phyloP scores from a whole-genome alignment of 345 rosid species.

The Eucalyptus pumila region DNA sequence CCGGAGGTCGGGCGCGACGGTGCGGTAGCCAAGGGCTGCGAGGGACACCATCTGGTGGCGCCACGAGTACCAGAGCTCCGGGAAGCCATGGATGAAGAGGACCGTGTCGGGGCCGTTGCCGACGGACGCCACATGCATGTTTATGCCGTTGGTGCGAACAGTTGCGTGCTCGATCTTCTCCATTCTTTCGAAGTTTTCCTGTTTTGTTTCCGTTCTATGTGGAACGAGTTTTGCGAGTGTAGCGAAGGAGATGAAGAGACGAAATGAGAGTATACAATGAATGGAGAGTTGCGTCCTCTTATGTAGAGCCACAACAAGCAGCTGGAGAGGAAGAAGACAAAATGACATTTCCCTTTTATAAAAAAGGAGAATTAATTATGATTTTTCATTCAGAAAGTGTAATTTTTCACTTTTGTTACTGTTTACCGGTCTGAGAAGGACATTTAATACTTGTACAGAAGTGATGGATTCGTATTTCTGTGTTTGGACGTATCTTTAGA shows the following conservation, averaged over 20 bases:
- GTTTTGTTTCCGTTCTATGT: background rate
- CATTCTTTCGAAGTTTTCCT: background rate
- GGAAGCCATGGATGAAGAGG: background rate
- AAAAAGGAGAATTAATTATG: too few species aligned
- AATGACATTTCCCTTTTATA: background rate
- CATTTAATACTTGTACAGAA: background rate
- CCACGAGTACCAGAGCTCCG: conserved; percentile 40
- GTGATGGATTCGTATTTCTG: background rate
- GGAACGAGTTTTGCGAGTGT: background rate
- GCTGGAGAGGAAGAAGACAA: background rate
- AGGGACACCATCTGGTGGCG: conserved; percentile 62
- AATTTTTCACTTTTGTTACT: too few species aligned
- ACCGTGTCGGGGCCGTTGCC: conserved; percentile 10
- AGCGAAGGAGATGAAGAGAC: background rate
- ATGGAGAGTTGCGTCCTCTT: background rate
- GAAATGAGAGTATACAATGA: background rate
- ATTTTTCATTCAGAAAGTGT: too few species aligned
- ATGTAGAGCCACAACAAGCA: background rate
- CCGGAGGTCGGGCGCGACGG: conserved; percentile 71
- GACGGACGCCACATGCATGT: conserved; percentile 14
- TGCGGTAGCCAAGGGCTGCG: conserved; percentile 46
- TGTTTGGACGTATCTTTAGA: background rate
- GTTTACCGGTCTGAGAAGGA: background rate
- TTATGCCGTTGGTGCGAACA: conserved; percentile 10
- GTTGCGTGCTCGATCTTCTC: conserved; percentile 16